phyloP scores from a whole-genome alignment of 2,329 filamentous ascomycete species.

The Cordyceps militaris region DNA sequence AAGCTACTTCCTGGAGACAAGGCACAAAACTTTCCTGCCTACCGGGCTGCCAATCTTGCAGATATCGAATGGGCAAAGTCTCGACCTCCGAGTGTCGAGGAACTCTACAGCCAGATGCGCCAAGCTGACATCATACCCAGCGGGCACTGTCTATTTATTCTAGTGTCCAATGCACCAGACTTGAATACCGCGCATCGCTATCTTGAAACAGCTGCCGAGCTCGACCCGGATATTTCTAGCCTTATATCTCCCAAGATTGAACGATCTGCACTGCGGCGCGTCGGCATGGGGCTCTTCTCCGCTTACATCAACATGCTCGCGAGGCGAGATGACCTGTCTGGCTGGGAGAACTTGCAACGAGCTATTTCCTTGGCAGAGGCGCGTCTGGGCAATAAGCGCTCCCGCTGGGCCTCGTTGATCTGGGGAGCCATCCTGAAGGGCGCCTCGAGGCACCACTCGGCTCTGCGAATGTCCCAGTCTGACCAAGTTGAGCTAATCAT shows the following conservation, averaged over 20 bases:
- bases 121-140: conserved; percentile 40
- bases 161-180: conserved; percentile 47
- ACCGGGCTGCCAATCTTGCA: conserved; percentile 43
- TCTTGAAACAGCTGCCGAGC: conserved; percentile 36
- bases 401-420: conserved; percentile 24
- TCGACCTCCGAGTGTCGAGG: conserved; percentile 49
- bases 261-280: conserved; percentile 17
- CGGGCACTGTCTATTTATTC: conserved; percentile 43
- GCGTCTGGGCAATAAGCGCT: conserved; percentile 19
- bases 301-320: conserved; percentile 39
- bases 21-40: conserved; percentile 38
- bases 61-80: conserved; percentile 59
- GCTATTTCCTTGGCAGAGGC: conserved; percentile 24
- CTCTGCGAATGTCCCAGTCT: conserved; percentile 21
- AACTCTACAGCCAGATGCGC: conserved; percentile 55
- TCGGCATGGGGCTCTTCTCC: conserved; percentile 33
- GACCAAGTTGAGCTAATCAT: conserved; percentile 26
- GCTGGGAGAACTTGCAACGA: conserved; percentile 23
- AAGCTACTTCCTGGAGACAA: conserved; percentile 51
- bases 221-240: conserved; percentile 9
- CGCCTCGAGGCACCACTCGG: conserved; percentile 24
- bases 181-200: conserved; percentile 42
- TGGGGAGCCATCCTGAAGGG: conserved; percentile 30
- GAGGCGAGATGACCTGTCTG: conserved; percentile 16
- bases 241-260: conserved; percentile 21